These are phyloP conservation scores for Polychaeton citri DNA, from an alignment of 2,329 filamentous ascomycete genomes.

Conservation along the genomic window DNA sequence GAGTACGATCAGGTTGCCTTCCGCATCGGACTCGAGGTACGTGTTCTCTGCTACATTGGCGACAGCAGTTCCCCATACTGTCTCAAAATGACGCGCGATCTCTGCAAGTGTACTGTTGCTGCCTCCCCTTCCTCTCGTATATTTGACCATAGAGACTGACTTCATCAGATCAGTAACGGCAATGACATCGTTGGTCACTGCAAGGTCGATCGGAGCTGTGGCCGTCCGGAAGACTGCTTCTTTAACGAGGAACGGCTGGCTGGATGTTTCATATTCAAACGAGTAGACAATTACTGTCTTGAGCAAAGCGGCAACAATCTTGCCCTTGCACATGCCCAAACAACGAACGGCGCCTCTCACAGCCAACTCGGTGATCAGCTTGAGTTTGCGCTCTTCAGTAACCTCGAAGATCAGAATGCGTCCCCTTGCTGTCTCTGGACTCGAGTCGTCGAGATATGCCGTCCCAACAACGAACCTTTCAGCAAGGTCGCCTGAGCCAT, in stretches of 20 bases:
- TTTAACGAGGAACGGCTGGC: conserved; percentile 49
- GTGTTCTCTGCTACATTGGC: conserved; percentile 57
- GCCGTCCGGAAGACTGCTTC: conserved; percentile 66
- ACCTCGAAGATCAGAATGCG: conserved; percentile 78
- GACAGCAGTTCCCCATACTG: conserved; percentile 69
- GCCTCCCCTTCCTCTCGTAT: conserved; percentile 39
- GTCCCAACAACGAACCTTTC: conserved; percentile 91
- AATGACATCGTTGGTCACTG: conserved; percentile 60
- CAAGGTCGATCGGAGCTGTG: conserved; percentile 71
- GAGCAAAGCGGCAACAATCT: conserved; percentile 74
- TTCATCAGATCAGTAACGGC: conserved; percentile 91
- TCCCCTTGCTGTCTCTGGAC: conserved; percentile 46
- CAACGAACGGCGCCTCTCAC: conserved; percentile 73
- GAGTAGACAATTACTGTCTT: conserved; percentile 64
- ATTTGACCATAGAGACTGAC: conserved; percentile 68
- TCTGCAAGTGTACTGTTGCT: conserved; percentile 54
- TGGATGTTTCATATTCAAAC: conserved; percentile 39
- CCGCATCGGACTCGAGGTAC: conserved; percentile 73
- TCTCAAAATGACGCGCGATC: conserved; percentile 66
- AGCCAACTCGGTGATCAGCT: conserved; percentile 53
- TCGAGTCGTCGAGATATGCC: conserved; percentile 55
- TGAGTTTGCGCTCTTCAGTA: conserved; percentile 58
- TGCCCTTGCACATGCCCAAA: conserved; percentile 58
- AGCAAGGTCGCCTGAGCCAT: conserved; percentile 33
- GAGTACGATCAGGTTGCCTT: conserved; percentile 79